phyloP scores from a whole-genome alignment of 805 yeast genomes.

The Wickerhamomyces silvicola region DNA sequence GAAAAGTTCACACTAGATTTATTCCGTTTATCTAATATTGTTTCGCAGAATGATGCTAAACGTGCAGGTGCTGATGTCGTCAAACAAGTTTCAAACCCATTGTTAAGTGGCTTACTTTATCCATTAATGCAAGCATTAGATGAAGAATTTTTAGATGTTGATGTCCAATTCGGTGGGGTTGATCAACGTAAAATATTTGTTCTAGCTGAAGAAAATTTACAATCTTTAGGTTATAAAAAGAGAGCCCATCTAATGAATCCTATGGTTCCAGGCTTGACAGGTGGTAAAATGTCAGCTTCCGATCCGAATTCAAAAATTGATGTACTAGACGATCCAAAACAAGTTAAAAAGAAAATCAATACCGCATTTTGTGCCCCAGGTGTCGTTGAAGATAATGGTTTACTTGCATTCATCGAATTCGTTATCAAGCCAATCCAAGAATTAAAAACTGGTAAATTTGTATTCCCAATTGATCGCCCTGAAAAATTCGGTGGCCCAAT shows the following conservation, averaged over 20 bases:
- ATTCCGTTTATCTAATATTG: conserved; percentile 76
- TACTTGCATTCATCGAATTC: conserved; percentile 76
- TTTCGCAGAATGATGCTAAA: conserved; percentile 92
- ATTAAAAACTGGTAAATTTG: conserved; percentile 56
- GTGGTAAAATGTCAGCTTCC: conserved; percentile 98
- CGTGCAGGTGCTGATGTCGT: conserved; percentile 99
- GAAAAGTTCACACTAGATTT: conserved; percentile 83
- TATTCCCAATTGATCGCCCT: conserved; percentile 79
- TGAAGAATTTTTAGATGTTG: conserved; percentile 82
- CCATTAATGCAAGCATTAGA: conserved; percentile 99
- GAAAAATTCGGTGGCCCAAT: conserved; percentile 97
- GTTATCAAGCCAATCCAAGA: conserved; percentile 85
- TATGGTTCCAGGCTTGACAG: conserved; percentile 97
- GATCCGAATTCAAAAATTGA: conserved; percentile 98
- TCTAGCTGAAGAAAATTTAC: conserved; percentile 91
- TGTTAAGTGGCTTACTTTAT: conserved; percentile 87
- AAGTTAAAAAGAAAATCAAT: conserved; percentile 82
- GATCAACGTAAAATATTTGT: conserved; percentile 98
- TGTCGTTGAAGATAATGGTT: conserved; percentile 82
- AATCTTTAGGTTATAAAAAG: conserved; percentile 84
- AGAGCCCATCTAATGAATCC: conserved; percentile 98
- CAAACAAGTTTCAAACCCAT: conserved; percentile 92
- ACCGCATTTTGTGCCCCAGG: conserved; percentile 97
- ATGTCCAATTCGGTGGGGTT: conserved; percentile 97
- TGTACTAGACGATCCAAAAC: conserved; percentile 80